Evolutionary conservation across 805 yeast species (phyloP), one percentile per base, ranked within the genome.

Genomic region (Candida tallmaniae): DNA sequence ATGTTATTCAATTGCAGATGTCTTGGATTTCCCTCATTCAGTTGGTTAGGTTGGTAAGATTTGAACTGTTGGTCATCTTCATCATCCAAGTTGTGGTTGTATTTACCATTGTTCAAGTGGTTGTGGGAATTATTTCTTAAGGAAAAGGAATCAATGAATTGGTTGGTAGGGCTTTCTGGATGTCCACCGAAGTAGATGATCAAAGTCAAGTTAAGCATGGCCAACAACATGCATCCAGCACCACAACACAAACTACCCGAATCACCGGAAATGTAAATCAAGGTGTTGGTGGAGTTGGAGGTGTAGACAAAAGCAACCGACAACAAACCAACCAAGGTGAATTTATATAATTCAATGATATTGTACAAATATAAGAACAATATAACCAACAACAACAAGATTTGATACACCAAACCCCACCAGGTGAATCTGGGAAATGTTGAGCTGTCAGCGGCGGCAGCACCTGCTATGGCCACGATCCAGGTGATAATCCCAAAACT

Each of bases 341-440:
- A 60, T 47, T 82, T 74, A 62, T 93, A 86, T 40, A 75, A 68
- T 52, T 83, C 87, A 40, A 86, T 66, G 28, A 77, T 60, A 58
- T 83, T 80, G 49, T 55, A 78, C 52, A 56, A 70, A 59, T 74
- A 86, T 43, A 77, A 65, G 36, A 68, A 47, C 27, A 71, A 69
- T 40, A 74, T 68, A 14, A 68, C 54, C 4, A 76, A 46, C 14
- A 83, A 69, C 27, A 86, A 46, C 20, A 85, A 42, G 14, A 88
- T 64, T 59, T 90, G 80, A 52, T 77, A 93, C 2, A 83, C 89
- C 5, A 93, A 58, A 1, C 95, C 95, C 98, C 98, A 93, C 98
- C 98, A 90, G 4, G 93, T 76, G 59, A 90, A 83, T 44, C 77
- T 75, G 1, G 97, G 96, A 52, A 82, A 86, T 5, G 58, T 45